phyloP scores from a whole-genome alignment of 352 stramenopile species.

The Phytophthora parvispora region DNA sequence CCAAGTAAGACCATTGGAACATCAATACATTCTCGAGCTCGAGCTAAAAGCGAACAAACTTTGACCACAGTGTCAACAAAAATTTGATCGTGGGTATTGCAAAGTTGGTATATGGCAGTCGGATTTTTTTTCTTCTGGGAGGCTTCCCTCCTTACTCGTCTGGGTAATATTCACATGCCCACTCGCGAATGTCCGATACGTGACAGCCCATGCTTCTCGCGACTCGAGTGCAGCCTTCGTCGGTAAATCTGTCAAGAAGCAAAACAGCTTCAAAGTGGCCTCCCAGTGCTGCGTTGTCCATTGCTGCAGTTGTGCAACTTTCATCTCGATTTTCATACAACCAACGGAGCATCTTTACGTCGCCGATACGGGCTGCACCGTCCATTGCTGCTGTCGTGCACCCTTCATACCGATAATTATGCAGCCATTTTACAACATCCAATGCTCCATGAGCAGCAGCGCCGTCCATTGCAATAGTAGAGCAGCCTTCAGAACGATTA shows the following conservation, averaged over 20 bases:
- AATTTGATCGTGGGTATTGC: too few species aligned
- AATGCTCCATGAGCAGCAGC: neutral
- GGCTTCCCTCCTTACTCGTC: too few species aligned
- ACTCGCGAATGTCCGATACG: neutral
- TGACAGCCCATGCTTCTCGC: neutral
- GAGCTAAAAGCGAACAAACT: too few species aligned
- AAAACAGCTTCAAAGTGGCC: conserved; percentile 16
- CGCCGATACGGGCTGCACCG: neutral
- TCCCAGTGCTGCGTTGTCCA: conserved; percentile 17
- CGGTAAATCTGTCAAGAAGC: neutral
- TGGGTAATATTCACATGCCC: too few species aligned
- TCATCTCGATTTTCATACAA: conserved; percentile 16
- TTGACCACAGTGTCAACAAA: too few species aligned
- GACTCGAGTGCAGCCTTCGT: conserved; percentile 14
- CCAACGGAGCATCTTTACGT: conserved; percentile 8
- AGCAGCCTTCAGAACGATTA: neutral
- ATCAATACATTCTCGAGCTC: too few species aligned
- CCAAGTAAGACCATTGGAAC: too few species aligned
- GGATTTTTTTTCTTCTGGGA: too few species aligned
- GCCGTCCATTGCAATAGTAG: neutral
- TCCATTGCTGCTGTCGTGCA: conserved; percentile 2
- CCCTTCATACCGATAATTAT: neutral
- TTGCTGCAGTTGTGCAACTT: conserved; percentile 23
- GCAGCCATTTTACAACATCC: neutral
- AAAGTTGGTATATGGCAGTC: too few species aligned